These are phyloP conservation scores for Nicotiana attenuata DNA, from an alignment of 257 asterid genomes.

Conservation along the genomic window DNA sequence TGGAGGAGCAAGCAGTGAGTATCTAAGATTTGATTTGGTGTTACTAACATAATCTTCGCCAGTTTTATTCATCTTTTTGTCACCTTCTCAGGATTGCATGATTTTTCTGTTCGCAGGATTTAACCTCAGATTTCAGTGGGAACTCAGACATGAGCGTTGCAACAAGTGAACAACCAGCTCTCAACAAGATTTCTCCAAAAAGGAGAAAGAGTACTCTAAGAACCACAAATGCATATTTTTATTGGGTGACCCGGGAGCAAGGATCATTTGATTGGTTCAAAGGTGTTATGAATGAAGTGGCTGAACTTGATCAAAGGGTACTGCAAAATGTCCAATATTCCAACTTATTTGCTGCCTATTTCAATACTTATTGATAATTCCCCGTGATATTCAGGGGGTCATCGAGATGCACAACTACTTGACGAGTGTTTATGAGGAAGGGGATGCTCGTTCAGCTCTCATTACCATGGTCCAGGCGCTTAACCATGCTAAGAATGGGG, in stretches of 20 bases:
- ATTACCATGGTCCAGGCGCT: slow-evolving; percentile 98
- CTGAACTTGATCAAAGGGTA: slow-evolving; percentile 92
- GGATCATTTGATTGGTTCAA: slow-evolving; percentile 97
- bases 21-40: neutral
- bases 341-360: neutral
- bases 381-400: slow-evolving; percentile 49
- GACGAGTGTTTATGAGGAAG: slow-evolving; percentile 95
- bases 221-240: slow-evolving; percentile 89
- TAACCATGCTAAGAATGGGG: slow-evolving; percentile 95
- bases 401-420: slow-evolving; percentile 96
- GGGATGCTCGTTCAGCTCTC: slow-evolving; percentile 97
- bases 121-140: slow-evolving; percentile 56
- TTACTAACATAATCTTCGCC: neutral
- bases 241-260: slow-evolving; percentile 98
- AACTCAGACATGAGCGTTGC: slow-evolving; percentile 53
- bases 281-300: slow-evolving; percentile 93
- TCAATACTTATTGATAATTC: neutral
- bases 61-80: neutral
- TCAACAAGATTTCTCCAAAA: slow-evolving; percentile 45
- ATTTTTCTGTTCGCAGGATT: slow-evolving; percentile 50
- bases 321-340: neutral
- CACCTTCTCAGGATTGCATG: neutral
- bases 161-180: slow-evolving; percentile 36
- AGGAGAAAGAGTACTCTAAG: slow-evolving; percentile 43
- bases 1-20: slow-evolving; percentile 87